These are phyloP conservation scores for Podosphaera fusca DNA, from an alignment of 2,329 filamentous ascomycete species.

Conservation along the genomic window DNA sequence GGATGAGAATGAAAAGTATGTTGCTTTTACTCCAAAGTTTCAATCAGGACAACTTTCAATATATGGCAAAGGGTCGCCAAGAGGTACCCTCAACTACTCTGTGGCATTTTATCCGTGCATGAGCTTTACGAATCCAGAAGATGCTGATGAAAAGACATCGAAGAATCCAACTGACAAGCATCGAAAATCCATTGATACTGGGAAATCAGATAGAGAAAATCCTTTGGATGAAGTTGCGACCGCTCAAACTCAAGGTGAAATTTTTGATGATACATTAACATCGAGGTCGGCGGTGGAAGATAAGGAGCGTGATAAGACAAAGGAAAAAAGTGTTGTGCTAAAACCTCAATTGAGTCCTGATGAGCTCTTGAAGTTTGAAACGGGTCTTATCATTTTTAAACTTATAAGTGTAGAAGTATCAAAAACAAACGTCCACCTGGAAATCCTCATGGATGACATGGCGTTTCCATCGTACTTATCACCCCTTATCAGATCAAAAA, in stretches of 20 bases:
- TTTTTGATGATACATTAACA: constrained; percentile 6
- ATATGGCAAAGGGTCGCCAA: constrained; percentile 47
- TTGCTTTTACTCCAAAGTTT: constrained; percentile 53
- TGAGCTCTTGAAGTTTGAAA: constrained; percentile 68
- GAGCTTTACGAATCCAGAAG: constrained; percentile 73
- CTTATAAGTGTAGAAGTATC: constrained; percentile 74
- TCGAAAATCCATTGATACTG: constrained; percentile 10
- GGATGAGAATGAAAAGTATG: constrained; percentile 58
- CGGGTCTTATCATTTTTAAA: constrained; percentile 82
- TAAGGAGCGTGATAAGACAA: constrained; percentile 3
- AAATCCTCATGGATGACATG: constrained; percentile 87
- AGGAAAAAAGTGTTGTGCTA: constrained; percentile 22
- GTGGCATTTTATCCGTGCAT: constrained; percentile 77
- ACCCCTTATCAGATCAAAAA: constrained; percentile 44
- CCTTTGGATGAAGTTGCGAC: constrained; percentile 17
- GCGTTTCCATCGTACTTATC: constrained; percentile 75
- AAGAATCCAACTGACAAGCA: constrained; percentile 9
- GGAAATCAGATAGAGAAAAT: constrained; percentile 4
- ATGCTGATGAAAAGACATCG: constrained; percentile 30
- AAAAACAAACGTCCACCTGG: constrained; percentile 51
- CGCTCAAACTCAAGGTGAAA: constrained; percentile 17
- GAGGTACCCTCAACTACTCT: constrained; percentile 64
- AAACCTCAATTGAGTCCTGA: constrained; percentile 52
- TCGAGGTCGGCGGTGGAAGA: background rate
- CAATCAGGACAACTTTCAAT: constrained; percentile 48